A percentile compares a stretch with the other conserved stretches of the same genome.
Conservation (phyloP, 176 grass and related monocot genomes). For the Eleusine coracana region DNA sequence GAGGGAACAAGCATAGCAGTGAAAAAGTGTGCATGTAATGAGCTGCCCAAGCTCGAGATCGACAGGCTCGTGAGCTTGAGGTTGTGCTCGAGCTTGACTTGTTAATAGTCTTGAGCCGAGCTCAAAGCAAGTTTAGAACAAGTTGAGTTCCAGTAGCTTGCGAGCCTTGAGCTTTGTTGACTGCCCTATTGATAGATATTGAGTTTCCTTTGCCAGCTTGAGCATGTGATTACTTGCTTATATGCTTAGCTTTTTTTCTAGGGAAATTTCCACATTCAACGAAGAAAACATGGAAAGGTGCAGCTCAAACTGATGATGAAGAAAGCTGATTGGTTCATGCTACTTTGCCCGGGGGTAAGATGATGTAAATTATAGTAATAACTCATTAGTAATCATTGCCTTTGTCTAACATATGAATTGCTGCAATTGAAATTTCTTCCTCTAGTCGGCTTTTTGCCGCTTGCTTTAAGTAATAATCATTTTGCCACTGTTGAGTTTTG, state of each 20-base stretch:
- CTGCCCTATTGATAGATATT: background rate
- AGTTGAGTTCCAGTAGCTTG: too few relatives aligned
- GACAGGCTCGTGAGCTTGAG: too few relatives aligned
- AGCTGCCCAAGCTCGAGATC: too few relatives aligned
- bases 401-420: background rate
- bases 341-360: conserved; percentile 39
- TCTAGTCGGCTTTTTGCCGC: background rate
- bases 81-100: too few relatives aligned
- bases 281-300: conserved; percentile 52
- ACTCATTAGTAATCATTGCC: background rate
- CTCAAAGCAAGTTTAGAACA: too few relatives aligned
- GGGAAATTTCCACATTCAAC: conserved; percentile 55
- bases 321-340: conserved; percentile 63
- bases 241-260: conserved; percentile 36
- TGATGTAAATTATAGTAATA: conserved; percentile 10
- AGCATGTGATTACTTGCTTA: conserved; percentile 30
- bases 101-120: too few relatives aligned
- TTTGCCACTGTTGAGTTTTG: background rate
- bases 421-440: background rate
- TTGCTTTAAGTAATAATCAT: background rate
- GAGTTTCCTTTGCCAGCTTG: conserved; percentile 7
- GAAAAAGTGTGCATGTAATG: too few relatives aligned
- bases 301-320: conserved; percentile 70
- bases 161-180: too few relatives aligned
- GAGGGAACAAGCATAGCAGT: too few relatives aligned